Base-by-base conservation (phyloP, 2,329 filamentous ascomycete genomes). In the Colletotrichum australisinense region DNA sequence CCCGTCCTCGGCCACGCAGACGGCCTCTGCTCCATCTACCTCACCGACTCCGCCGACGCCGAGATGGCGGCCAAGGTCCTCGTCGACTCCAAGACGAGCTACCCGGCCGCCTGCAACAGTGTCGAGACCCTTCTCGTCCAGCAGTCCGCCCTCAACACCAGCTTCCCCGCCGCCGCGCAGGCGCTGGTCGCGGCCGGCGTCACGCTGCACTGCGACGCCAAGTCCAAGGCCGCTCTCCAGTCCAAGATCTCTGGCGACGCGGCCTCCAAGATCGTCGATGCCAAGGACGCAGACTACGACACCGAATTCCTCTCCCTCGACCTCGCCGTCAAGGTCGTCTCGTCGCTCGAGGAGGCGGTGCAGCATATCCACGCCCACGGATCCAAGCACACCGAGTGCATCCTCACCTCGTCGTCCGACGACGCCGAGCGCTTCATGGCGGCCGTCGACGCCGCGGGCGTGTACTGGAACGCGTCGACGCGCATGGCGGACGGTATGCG, bases 381-480 rank as follows among this genome's bases (percentile, higher is more conserved):
- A 65, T 98, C 95, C 14, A 94, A 97, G 82, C 97, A 99, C 87
- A 99, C 97, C 9, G 97, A 99, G 81, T 91, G 89, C 64, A 97
- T 99, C 80, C 84, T 98, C 74, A 98, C 96, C 0, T 85, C 90
- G 5, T 90, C 91, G 30, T 82, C 86, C 60, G 86, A 87, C 11
- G 86, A 91, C 38, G 96, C 97, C 5, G 92, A 97, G 79, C 86
- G 87, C 63, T 99, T 98, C 86, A 94, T 97, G 90, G 90, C 91
- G 57, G 91, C 91, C 72, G 91, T 98, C 63, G 97, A 98, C 84
- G 94, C 95, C 32, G 93, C 95, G 0, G 96, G 95, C 65, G 95
- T 96, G 22, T 99, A 97, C 88, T 98, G 96, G 95, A 99, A 99
- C 81, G 94, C 95, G 8, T 97, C 94, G 28, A 98, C 95, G 9